Evolutionary conservation across 345 rosid genomes (phyloP), one percentile per base, ranked within the genome.

Genomic region (Lenwebbia sp.): DNA sequence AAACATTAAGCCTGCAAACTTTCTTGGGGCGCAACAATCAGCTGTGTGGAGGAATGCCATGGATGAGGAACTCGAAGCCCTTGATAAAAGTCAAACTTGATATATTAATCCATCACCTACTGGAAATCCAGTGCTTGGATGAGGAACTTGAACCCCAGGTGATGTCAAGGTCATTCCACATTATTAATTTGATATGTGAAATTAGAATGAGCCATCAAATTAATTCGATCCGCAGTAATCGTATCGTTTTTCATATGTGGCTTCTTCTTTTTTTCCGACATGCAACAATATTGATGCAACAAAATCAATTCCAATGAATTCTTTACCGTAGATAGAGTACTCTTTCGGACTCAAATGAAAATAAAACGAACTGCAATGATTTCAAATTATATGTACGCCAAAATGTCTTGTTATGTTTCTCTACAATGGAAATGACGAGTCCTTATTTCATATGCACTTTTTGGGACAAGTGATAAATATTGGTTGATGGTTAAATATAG

Each of bases 231-330:
- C 47, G 19, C 78, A 70, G 19, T 3, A 70, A 4, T 0, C 5
- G 0, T 33, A 70, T 33, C 7, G 2, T 25, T 2, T 33, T 33
- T 0, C 1, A 33, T 9, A 9, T 70, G 3, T 0, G 1, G n/a
- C n/a, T n/a, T n/a, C 2, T 58, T 58, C 0, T 19, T 37, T 1
- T 2, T 33, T 33, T 22, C 8, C 0, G 0, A 70, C 78, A 33
- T 21, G 37, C 1, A 25, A 70, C 78, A 9, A 9, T 23, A 70
- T 2, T 23, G 1, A 17, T 19, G 76, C 2, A 5, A 19, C 7
- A 0, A 70, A 19, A 37, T 19, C 2, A 70, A 37, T 70, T 33
- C 78, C 7, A 9, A 19, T 65, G 76, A 11, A 30, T 65, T 15
- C 5, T 70, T 70, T 70, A 33, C 47, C 19, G 3, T 37, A 33